phyloP scores from a whole-genome alignment of 75 land plant species.

The Pinus tabuliformis region DNA sequence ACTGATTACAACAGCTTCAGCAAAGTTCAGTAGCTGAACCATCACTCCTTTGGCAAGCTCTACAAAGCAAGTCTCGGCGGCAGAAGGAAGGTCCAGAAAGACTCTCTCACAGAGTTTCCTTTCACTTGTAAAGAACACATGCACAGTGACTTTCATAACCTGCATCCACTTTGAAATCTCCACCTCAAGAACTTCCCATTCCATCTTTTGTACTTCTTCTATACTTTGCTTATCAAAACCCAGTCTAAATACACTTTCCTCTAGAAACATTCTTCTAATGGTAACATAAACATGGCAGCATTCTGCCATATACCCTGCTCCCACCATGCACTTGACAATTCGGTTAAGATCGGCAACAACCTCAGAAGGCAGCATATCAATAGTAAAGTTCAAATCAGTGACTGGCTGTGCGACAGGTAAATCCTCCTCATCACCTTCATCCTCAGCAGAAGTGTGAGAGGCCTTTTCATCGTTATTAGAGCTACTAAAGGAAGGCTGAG shows the following conservation, averaged over 20 bases:
- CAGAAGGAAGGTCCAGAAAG: slow-evolving; percentile 34
- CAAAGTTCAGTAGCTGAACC: slow-evolving; percentile 60
- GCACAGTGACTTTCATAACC: slow-evolving; percentile 36
- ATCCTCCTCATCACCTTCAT: slow-evolving; percentile 15
- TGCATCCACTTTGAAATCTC: slow-evolving; percentile 70
- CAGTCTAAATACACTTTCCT: slow-evolving; percentile 65
- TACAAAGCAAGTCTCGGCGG: slow-evolving; percentile 52
- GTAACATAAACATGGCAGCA: slow-evolving; percentile 50
- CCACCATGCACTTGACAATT: slow-evolving; percentile 68
- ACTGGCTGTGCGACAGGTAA: slow-evolving; percentile 58
- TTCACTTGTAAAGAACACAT: slow-evolving; percentile 78
- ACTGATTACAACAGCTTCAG: slow-evolving; percentile 63
- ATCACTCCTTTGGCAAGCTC: slow-evolving; percentile 53
- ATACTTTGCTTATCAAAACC: slow-evolving; percentile 53
- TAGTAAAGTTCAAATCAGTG: slow-evolving; percentile 43
- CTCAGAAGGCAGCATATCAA: slow-evolving; percentile 58
- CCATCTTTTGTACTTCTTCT: slow-evolving; percentile 51
- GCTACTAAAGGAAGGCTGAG: slow-evolving; percentile 4
- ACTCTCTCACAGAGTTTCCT: slow-evolving; percentile 64
- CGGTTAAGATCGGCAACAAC: slow-evolving; percentile 44
- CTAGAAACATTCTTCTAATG: slow-evolving; percentile 54
- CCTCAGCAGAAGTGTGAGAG: slow-evolving; percentile 11
- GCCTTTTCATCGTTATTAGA: neutral
- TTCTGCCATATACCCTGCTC: slow-evolving; percentile 47
- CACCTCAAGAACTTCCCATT: slow-evolving; percentile 51